phyloP scores from a whole-genome alignment of 352 stramenopile genomes.

The Hyaloperonospora brassicae region DNA sequence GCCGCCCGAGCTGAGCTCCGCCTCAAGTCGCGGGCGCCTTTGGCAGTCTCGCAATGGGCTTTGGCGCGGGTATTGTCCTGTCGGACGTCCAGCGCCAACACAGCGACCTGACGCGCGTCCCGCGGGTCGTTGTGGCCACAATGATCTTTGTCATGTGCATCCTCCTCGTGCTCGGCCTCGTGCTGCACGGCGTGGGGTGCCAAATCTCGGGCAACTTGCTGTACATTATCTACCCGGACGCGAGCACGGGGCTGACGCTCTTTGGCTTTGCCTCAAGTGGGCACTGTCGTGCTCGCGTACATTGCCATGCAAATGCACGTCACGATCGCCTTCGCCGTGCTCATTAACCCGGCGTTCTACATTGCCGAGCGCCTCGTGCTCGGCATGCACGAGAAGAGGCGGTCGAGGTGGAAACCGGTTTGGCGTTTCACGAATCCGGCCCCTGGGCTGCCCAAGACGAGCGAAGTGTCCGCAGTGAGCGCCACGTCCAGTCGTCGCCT shows the following conservation, averaged over 20 bases:
- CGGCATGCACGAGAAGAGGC: constrained; percentile 42
- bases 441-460: constrained; percentile 12
- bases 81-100: constrained; percentile 47
- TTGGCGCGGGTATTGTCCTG: constrained; percentile 53
- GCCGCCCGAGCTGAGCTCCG: constrained; percentile 34
- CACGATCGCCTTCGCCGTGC: constrained; percentile 38
- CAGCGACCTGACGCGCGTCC: constrained; percentile 25
- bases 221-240: too few relatives aligned
- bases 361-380: constrained; percentile 37
- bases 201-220: constrained; percentile 47
- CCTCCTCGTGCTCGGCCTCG: constrained; percentile 37
- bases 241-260: constrained; percentile 15
- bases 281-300: constrained; percentile 36
- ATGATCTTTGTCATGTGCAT: constrained; percentile 48
- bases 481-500: constrained; percentile 33
- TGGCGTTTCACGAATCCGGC: constrained; percentile 10
- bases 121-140: constrained; percentile 34
- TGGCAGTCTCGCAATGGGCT: constrained; percentile 56
- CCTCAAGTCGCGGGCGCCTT: constrained; percentile 47
- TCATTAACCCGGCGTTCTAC: constrained; percentile 40
- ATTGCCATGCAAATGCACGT: constrained; percentile 55
- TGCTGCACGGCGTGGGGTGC: constrained; percentile 48
- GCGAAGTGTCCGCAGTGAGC: constrained; percentile 22
- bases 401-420: constrained; percentile 32
- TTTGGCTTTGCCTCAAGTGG: constrained; percentile 39